A percentile compares a stretch with the other conserved stretches of the same genome.
Evolutionary conservation across 2,329 filamentous ascomycete genomes (phyloP).

Genomic region (Fusarium poae): DNA sequence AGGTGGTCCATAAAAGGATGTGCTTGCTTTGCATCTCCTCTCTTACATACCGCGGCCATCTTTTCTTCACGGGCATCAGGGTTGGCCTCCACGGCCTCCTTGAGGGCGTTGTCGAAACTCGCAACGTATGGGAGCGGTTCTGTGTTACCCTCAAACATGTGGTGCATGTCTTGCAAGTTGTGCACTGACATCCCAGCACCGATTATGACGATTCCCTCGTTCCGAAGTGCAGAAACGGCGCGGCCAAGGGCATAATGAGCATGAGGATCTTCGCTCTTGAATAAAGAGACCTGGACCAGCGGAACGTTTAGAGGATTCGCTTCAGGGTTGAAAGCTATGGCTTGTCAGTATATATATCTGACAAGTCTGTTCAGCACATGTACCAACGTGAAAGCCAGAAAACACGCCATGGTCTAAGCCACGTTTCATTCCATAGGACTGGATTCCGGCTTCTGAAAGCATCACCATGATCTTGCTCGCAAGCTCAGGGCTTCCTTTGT

Average conservation of each 20-base stretch:
- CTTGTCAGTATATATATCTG: conserved; percentile 15
- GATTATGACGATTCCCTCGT: conserved; percentile 76
- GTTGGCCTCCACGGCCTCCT: conserved; percentile 69
- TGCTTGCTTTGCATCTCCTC: conserved; percentile 61
- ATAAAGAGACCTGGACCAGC: conserved; percentile 79
- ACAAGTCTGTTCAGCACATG: conserved; percentile 2
- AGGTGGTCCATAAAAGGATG: conserved; percentile 65
- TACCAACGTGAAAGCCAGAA: conserved; percentile 70
- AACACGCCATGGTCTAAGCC: conserved; percentile 83
- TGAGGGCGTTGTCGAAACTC: conserved; percentile 76
- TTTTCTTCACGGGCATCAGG: conserved; percentile 55
- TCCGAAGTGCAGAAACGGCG: conserved; percentile 74
- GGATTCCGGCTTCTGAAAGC: conserved; percentile 69
- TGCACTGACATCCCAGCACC: conserved; percentile 82
- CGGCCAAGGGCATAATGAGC: conserved; percentile 76
- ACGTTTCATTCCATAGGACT: conserved; percentile 69
- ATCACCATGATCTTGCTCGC: conserved; percentile 69
- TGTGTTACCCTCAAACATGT: conserved; percentile 54
- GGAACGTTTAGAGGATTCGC: conserved; percentile 74
- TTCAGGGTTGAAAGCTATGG: conserved; percentile 69
- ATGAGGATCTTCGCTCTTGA: conserved; percentile 72
- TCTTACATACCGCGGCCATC: conserved; percentile 56
- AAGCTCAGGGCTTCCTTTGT: conserved; percentile 70
- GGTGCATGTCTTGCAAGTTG: conserved; percentile 69
- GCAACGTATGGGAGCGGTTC: conserved; percentile 67